These are phyloP conservation scores for Bocquillonia castaneifolia DNA, from an alignment of 441 rosid genomes.

Conservation along the genomic window DNA sequence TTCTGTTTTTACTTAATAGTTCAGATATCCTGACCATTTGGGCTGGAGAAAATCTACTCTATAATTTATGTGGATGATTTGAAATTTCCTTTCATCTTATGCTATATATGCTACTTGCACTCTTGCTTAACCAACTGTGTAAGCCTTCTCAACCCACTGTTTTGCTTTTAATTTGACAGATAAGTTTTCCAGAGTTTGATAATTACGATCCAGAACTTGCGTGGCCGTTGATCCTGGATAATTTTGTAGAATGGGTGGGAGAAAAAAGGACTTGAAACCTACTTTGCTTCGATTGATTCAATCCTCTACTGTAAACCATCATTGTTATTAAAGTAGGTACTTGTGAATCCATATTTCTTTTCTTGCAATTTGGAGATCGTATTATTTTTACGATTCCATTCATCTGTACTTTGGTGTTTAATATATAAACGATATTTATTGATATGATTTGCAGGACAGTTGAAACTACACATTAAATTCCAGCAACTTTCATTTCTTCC, in stretches of 20 bases:
- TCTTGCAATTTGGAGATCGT: slow-evolving; percentile 2
- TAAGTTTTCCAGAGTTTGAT: slow-evolving; percentile 46
- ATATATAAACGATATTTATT: slow-evolving; percentile 7
- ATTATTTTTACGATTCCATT: neutral
- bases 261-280: slow-evolving; percentile 50
- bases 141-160: no score
- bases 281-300: slow-evolving; percentile 10
- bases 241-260: slow-evolving; percentile 57
- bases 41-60: neutral
- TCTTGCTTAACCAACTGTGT: no score
- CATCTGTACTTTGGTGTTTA: neutral
- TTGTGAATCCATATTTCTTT: slow-evolving; percentile 10
- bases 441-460: slow-evolving; percentile 42
- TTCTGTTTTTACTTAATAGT: neutral
- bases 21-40: neutral
- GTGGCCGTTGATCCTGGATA: slow-evolving; percentile 60
- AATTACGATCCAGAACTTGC: slow-evolving; percentile 50
- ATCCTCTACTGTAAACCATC: slow-evolving; percentile 38
- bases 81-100: neutral
- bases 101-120: neutral
- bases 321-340: slow-evolving; percentile 35
- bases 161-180: slow-evolving; percentile 28
- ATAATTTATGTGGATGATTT: neutral
- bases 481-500: neutral
- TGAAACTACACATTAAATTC: slow-evolving; percentile 27